phyloP scores from a whole-genome alignment of 1,139 yeast species.

The Yamadazyma dendronema region DNA sequence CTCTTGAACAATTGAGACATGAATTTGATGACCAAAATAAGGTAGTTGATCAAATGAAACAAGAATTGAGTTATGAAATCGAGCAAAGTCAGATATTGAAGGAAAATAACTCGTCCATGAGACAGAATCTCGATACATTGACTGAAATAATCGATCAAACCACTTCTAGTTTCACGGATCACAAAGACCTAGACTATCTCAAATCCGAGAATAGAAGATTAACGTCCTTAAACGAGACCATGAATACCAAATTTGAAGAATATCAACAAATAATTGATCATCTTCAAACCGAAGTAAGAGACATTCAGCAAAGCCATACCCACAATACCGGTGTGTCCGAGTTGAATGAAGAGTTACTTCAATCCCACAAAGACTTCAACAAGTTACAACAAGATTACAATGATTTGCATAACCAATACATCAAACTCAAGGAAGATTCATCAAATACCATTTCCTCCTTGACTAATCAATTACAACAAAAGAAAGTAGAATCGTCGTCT shows the following conservation, averaged over 20 bases:
- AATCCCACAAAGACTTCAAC: constrained; percentile 24
- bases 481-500: constrained; percentile 25
- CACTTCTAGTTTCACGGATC: constrained; percentile 6
- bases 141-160: constrained; percentile 9
- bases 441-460: constrained; percentile 27
- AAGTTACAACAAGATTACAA: constrained; percentile 22
- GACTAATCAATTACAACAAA: constrained; percentile 26
- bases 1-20: constrained; percentile 22
- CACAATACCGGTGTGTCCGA: constrained; percentile 9
- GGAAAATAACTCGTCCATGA: constrained; percentile 15
- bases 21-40: constrained; percentile 24
- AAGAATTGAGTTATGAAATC: constrained; percentile 22
- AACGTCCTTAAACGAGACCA: constrained; percentile 11
- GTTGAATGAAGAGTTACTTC: constrained; percentile 18
- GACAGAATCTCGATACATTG: constrained; percentile 11
- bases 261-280: constrained; percentile 32
- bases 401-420: constrained; percentile 22
- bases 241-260: constrained; percentile 27
- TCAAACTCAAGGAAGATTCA: constrained; percentile 24
- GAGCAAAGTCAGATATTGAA: constrained; percentile 23
- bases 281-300: constrained; percentile 32
- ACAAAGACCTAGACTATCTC: constrained; percentile 15
- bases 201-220: constrained; percentile 22
- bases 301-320: constrained; percentile 17
- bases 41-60: constrained; percentile 22